A percentile compares a stretch with the other conserved stretches of the same genome.
Evolutionary conservation across 345 rosid species (phyloP).

Genomic region (Abelmoschus esculentus): DNA sequence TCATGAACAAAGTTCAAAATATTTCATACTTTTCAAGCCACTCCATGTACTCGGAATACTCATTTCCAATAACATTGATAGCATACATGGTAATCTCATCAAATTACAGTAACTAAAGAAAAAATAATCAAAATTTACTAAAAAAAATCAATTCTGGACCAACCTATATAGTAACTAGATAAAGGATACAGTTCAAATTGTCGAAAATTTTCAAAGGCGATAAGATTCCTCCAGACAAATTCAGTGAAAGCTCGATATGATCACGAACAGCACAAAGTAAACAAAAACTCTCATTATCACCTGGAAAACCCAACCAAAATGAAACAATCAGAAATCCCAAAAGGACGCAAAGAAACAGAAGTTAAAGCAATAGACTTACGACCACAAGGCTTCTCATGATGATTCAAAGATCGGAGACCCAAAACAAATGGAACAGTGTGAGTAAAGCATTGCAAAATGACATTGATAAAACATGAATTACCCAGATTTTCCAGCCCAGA

Average conservation of each 20-base stretch:
- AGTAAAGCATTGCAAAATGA: conserved; percentile 77
- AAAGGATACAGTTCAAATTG: conserved; percentile 21
- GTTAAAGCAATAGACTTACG: conserved; percentile 19
- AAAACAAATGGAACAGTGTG: conserved; percentile 68
- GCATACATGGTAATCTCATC: neutral
- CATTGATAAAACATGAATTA: conserved; percentile 76
- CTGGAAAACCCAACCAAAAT: too few relatives aligned
- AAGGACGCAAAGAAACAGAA: too few relatives aligned
- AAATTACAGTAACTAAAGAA: neutral
- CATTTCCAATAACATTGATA: neutral
- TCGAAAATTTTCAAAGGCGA: conserved; percentile 40
- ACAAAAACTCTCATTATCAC: conserved; percentile 38
- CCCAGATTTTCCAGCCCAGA: conserved; percentile 75
- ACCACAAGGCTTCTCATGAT: conserved; percentile 38
- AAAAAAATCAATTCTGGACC: neutral
- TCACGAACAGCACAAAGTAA: conserved; percentile 37
- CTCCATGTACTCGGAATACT: too few relatives aligned
- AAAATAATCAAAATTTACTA: neutral
- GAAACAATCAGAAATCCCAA: too few relatives aligned
- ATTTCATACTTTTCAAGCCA: too few relatives aligned
- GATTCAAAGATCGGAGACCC: conserved; percentile 39
- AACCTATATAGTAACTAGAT: neutral
- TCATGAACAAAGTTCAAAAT: too few relatives aligned
- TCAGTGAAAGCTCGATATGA: conserved; percentile 46
- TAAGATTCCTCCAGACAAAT: conserved; percentile 34